phyloP scores from a whole-genome alignment of 768 basidiomycete species.

The Calocera viscosa region DNA sequence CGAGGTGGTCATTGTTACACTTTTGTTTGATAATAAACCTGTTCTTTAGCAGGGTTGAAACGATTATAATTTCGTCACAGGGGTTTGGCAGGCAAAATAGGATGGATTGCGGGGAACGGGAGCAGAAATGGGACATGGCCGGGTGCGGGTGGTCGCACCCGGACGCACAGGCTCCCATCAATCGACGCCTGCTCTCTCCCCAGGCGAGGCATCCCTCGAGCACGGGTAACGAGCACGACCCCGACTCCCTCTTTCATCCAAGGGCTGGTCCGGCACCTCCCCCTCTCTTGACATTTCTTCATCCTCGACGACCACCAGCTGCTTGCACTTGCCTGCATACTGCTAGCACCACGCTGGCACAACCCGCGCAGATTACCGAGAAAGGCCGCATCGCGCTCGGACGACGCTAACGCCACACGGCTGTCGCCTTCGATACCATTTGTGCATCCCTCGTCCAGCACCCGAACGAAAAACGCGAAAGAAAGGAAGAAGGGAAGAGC shows the following conservation, averaged over 20 bases:
- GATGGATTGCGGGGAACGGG: constrained; percentile 9
- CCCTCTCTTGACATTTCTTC: not conserved
- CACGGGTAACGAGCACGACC: no score
- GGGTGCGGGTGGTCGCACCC: not conserved
- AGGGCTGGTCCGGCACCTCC: not conserved
- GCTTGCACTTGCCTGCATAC: not conserved
- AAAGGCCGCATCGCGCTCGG: not conserved
- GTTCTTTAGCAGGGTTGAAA: no score
- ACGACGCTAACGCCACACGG: not conserved
- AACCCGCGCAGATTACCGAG: no score
- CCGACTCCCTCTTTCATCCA: not conserved
- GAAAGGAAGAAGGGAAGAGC: no score
- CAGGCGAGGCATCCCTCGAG: not conserved
- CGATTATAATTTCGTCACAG: no score
- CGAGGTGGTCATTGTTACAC: no score
- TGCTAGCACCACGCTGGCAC: not conserved
- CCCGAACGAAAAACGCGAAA: not conserved
- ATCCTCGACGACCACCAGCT: no score
- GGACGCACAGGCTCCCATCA: not conserved
- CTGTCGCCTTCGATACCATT: not conserved
- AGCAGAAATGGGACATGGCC: not conserved
- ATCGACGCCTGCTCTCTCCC: not conserved
- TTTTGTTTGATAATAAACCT: no score
- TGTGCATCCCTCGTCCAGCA: not conserved
- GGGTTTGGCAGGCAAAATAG: no score